Evolutionary conservation across 208 protist species (phyloP).

Genomic region (Trypanosoma vivax): DNA sequence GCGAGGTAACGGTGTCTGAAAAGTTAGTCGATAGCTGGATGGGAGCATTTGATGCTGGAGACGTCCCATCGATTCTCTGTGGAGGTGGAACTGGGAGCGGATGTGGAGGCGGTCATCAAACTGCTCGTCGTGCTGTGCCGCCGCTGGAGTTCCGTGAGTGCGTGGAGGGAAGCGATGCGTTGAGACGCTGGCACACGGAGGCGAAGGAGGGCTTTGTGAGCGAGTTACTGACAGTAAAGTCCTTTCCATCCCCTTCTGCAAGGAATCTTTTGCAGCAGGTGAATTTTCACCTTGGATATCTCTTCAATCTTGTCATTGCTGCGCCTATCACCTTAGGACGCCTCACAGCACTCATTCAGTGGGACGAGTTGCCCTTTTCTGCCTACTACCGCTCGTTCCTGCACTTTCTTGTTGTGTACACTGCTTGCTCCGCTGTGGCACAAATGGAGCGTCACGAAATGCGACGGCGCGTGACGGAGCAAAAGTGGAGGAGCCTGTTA

Average conservation of each 20-base stretch:
- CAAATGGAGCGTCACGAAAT: slow-evolving; percentile 19
- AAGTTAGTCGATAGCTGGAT: slow-evolving; percentile 12
- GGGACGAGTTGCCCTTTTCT: slow-evolving; percentile 33
- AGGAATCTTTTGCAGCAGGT: slow-evolving; percentile 5
- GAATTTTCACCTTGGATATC: slow-evolving; percentile 12
- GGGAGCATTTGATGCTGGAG: background rate
- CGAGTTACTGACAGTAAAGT: background rate
- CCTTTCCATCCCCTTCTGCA: slow-evolving; percentile 2
- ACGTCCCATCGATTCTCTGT: slow-evolving; percentile 9
- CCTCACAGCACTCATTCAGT: slow-evolving; percentile 36
- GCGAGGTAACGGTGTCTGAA: background rate
- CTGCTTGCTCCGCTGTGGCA: slow-evolving; percentile 27
- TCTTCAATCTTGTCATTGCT: slow-evolving; percentile 21
- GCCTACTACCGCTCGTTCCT: slow-evolving; percentile 37
- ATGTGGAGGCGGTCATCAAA: no score
- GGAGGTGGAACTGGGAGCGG: background rate
- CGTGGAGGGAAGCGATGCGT: slow-evolving; percentile 13
- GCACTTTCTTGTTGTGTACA: slow-evolving; percentile 33
- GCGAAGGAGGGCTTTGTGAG: slow-evolving; percentile 11
- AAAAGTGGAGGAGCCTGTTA: slow-evolving; percentile 13
- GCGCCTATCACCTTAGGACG: slow-evolving; percentile 42
- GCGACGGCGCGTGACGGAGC: slow-evolving; percentile 19
- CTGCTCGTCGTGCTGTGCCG: background rate
- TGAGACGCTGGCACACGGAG: slow-evolving; percentile 17
- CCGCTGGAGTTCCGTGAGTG: slow-evolving; percentile 11